Base-by-base conservation (phyloP, 495 filamentous ascomycete species). In the Trichoderma reesei region DNA sequence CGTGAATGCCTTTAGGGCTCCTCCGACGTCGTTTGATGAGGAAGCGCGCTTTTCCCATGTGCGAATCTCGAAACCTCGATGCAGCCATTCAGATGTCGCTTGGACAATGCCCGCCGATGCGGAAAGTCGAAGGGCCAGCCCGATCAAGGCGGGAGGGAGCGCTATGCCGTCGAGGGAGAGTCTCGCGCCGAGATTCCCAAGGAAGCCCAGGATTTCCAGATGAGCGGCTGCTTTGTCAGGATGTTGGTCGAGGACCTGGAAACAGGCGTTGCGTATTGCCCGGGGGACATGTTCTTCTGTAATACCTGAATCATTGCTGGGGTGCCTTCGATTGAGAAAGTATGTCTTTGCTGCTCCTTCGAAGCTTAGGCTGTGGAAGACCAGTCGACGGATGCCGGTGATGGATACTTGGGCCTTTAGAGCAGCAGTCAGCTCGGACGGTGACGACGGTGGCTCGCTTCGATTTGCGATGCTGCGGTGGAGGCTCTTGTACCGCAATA, bases 81-180 rank as follows among this genome's bases (percentile, higher is more conserved):
- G 51, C 10, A 56, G 31, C 51, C 51, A 56, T 56, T 56, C 51
- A 56, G 51, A 56, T 34, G 26, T 36, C 20, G 51, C 51, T 56
- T 10, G 11, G 9, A 16, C 3, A 34, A 56, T 4, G 10, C 51
- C 51, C 34, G 51, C 20, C 11, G 20, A 20, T 3, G 51, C 51
- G 11, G 51, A 56, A 34, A 56, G 51, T 16, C 51, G 51, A 3
- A 56, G 26, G 5, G 51, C 51, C 20, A 56, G 51, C 14, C 51
- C 51, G 16, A 10, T 56, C 26, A 56, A 34, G 5, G 51, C 11
- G 13, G 51, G 51, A 5, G 13, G 13, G 16, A 46, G 11, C 5
- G 11, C 16, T n/a, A 8, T 10, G 13, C 10, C 5, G 8, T 56
- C 2, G 9, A 8, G 8, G 1, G 20, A 56, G 16, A 56, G 11